phyloP scores from a whole-genome alignment of 139 green algal genomes.

The Mychonastes homosphaera region DNA sequence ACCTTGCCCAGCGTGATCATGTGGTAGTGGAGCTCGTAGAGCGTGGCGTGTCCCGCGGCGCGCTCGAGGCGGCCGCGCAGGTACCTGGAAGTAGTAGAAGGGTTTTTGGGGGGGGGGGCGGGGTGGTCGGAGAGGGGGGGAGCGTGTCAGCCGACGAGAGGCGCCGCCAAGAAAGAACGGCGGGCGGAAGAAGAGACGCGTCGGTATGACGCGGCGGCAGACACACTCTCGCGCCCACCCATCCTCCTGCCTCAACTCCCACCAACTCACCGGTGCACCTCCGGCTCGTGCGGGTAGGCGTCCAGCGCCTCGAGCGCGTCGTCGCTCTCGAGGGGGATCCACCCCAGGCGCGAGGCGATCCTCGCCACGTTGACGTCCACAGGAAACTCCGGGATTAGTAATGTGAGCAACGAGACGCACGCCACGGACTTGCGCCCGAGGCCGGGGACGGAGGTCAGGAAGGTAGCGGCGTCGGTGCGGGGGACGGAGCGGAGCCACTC shows the following conservation, averaged over 20 bases:
- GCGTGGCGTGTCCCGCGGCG: slow-evolving; percentile 39
- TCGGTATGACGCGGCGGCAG: not conserved
- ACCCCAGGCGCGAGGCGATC: slow-evolving; percentile 62
- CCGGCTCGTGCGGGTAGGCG: slow-evolving; percentile 57
- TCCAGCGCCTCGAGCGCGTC: slow-evolving; percentile 50
- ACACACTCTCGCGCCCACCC: not conserved
- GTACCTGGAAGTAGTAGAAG: slow-evolving; percentile 21
- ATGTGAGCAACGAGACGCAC: slow-evolving; percentile 58
- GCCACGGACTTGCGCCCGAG: slow-evolving; percentile 61
- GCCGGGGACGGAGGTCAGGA: slow-evolving; percentile 25
- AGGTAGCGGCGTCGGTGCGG: slow-evolving; percentile 17
- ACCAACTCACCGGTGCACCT: slow-evolving; percentile 62
- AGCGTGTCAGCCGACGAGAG: too few species aligned
- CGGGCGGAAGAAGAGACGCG: not conserved
- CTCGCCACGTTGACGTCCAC: slow-evolving; percentile 70
- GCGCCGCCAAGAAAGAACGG: not conserved
- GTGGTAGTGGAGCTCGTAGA: slow-evolving; percentile 92
- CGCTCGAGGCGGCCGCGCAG: slow-evolving; percentile 36
- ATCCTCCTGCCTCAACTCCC: too few species aligned
- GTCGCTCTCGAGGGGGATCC: slow-evolving; percentile 40
- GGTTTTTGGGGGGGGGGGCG: not conserved
- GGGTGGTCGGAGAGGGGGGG: not conserved
- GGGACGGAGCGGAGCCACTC: slow-evolving; percentile 42
- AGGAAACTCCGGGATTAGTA: slow-evolving; percentile 52
- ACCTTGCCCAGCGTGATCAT: slow-evolving; percentile 88